Evolutionary conservation across 2,329 filamentous ascomycete species (phyloP).

Genomic region (Myotisia sp.): DNA sequence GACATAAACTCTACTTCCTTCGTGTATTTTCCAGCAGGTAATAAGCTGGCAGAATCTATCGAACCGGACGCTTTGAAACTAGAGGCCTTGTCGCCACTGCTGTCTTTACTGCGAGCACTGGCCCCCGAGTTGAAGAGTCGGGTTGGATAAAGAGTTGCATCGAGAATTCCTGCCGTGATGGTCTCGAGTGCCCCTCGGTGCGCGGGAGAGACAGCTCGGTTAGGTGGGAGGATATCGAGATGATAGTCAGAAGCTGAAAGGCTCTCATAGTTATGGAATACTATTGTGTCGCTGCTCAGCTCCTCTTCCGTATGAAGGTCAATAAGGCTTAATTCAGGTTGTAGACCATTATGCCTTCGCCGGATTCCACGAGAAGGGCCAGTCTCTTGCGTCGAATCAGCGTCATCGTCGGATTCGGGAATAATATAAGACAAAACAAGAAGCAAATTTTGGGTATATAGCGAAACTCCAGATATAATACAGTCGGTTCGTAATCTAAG

Average conservation of each 20-base stretch:
- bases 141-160: slow-evolving; percentile 75
- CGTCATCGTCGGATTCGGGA: slow-evolving; percentile 51
- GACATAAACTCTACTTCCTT: slow-evolving; percentile 35
- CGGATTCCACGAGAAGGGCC: slow-evolving; percentile 49
- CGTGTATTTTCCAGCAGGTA: slow-evolving; percentile 22
- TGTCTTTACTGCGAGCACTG: slow-evolving; percentile 50
- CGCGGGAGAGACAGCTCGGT: slow-evolving; percentile 49
- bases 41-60: slow-evolving; percentile 42
- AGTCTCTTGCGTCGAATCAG: slow-evolving; percentile 24
- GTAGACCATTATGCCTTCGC: slow-evolving; percentile 62
- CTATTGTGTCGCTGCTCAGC: slow-evolving; percentile 72
- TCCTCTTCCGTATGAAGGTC: slow-evolving; percentile 72
- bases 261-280: slow-evolving; percentile 72
- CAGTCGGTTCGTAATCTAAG: slow-evolving; percentile 81
- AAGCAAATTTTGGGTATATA: slow-evolving; percentile 86
- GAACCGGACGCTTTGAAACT: slow-evolving; percentile 36
- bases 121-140: slow-evolving; percentile 75
- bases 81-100: slow-evolving; percentile 44
- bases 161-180: slow-evolving; percentile 65
- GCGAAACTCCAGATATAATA: slow-evolving; percentile 88
- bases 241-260: slow-evolving; percentile 87
- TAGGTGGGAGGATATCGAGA: slow-evolving; percentile 66
- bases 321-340: slow-evolving; percentile 81
- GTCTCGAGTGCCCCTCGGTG: slow-evolving; percentile 64
- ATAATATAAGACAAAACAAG: slow-evolving; percentile 83